Conservation (phyloP, 345 rosid genomes). For the Eutrema japonicum region DNA sequence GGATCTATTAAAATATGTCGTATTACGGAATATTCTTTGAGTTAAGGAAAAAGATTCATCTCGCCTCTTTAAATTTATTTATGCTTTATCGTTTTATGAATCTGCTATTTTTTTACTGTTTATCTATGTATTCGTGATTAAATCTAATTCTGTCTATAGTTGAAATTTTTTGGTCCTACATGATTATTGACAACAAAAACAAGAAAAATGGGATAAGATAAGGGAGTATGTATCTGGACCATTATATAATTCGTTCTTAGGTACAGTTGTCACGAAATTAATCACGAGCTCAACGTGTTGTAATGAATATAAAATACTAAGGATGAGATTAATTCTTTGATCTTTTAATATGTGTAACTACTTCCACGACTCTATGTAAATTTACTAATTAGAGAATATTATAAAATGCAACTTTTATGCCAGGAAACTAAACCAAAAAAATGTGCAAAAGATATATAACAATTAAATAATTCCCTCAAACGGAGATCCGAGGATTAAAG, state of each 20-base stretch:
- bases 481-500: conserved; percentile 38
- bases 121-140: no score
- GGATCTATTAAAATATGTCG: no score
- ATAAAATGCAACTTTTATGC: background rate
- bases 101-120: no score
- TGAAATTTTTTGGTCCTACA: no score
- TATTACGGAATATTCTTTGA: no score
- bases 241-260: background rate
- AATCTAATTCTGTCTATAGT: no score
- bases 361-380: conserved; percentile 20
- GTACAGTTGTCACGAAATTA: conserved; percentile 23
- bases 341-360: conserved; percentile 10
- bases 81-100: no score
- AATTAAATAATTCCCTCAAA: background rate
- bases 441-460: background rate
- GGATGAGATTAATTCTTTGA: background rate
- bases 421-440: background rate
- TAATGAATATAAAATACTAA: background rate
- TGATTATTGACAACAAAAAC: background rate
- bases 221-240: conserved; percentile 28
- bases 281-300: conserved; percentile 30
- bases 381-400: background rate
- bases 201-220: background rate
- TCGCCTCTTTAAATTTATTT: no score
- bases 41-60: no score